phyloP scores from a whole-genome alignment of 2,329 filamentous ascomycete species.

The Bipolaris zeicola region DNA sequence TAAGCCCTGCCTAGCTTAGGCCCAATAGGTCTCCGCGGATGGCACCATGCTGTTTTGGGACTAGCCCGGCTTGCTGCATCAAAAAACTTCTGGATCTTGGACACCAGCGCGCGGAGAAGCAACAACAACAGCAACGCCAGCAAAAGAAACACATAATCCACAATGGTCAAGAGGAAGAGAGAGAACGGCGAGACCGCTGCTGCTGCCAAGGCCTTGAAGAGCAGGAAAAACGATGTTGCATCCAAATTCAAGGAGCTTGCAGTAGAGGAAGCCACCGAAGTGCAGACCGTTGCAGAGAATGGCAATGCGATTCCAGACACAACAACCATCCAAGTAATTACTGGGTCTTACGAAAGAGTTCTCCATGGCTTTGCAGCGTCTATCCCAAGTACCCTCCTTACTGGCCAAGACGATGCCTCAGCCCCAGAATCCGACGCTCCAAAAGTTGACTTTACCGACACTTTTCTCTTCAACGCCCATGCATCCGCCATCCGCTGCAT shows the following conservation, averaged over 20 bases:
- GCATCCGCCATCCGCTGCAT: slow-evolving; percentile 87
- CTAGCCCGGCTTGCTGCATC: slow-evolving; percentile 28
- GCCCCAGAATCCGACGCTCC: slow-evolving; percentile 29
- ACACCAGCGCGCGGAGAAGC: slow-evolving; percentile 10
- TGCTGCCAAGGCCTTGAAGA: slow-evolving; percentile 33
- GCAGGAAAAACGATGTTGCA: slow-evolving; percentile 30
- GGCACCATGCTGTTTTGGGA: slow-evolving; percentile 14
- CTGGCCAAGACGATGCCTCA: slow-evolving; percentile 32
- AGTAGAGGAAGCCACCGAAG: slow-evolving; percentile 21
- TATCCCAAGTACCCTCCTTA: slow-evolving; percentile 54
- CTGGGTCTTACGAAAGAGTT: slow-evolving; percentile 91
- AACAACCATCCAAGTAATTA: slow-evolving; percentile 78
- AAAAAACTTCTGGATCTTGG: slow-evolving; percentile 29
- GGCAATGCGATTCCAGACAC: slow-evolving; percentile 13
- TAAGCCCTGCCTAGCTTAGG: slow-evolving; percentile 32
- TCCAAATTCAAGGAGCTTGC: slow-evolving; percentile 25
- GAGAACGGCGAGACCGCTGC: slow-evolving; percentile 28
- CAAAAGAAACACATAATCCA: not conserved
- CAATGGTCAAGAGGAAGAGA: slow-evolving; percentile 48
- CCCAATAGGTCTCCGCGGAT: slow-evolving; percentile 12
- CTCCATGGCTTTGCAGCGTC: slow-evolving; percentile 89
- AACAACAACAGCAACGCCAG: slow-evolving; percentile 12
- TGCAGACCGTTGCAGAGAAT: slow-evolving; percentile 11
- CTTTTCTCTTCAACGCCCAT: slow-evolving; percentile 95
- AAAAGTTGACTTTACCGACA: slow-evolving; percentile 76